These are phyloP conservation scores for Phytophthora tentaculata DNA, from an alignment of 352 stramenopile species.

Conservation along the genomic window DNA sequence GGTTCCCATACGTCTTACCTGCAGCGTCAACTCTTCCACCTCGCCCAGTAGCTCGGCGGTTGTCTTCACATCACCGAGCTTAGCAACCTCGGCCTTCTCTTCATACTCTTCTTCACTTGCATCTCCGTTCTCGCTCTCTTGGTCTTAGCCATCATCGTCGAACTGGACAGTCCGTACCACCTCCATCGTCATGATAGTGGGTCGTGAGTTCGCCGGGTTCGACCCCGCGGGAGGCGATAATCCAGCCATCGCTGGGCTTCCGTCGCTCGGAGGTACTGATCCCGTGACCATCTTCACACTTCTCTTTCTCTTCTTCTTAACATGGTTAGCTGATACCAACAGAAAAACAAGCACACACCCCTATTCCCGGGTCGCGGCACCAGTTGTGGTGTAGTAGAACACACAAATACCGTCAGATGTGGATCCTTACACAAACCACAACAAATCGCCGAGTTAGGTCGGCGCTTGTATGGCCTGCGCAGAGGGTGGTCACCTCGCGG, in stretches of 20 bases:
- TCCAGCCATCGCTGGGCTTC: neutral
- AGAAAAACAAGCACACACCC: neutral
- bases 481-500: neutral
- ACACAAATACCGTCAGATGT: neutral
- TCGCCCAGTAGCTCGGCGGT: neutral
- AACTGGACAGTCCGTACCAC: neutral
- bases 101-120: neutral
- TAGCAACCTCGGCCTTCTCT: neutral
- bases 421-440: neutral
- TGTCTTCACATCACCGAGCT: neutral
- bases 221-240: neutral
- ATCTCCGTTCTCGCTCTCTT: neutral
- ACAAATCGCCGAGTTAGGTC: neutral
- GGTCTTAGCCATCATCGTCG: neutral
- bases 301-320: neutral
- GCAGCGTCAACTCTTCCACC: constrained; percentile 1
- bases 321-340: neutral
- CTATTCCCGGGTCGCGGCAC: neutral
- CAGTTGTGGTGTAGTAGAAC: neutral
- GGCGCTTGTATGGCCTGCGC: neutral
- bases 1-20: constrained; percentile 1
- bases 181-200: too few species aligned
- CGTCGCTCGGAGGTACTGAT: neutral
- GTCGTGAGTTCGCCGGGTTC: neutral
- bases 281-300: neutral